Base-by-base conservation (phyloP, 495 filamentous ascomycete species). In the Lasiosphaeria ovina region DNA sequence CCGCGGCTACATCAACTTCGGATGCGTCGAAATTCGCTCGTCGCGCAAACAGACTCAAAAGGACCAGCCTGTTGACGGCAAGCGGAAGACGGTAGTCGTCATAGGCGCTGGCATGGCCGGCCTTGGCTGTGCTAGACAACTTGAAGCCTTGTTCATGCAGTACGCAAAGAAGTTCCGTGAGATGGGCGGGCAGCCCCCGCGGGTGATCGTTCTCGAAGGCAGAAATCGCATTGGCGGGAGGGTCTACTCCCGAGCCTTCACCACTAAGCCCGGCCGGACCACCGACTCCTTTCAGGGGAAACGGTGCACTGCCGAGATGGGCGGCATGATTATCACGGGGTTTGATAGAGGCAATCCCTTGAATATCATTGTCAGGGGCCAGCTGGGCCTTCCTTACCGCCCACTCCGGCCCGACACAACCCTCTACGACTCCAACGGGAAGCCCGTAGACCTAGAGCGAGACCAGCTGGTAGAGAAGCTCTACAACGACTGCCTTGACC, bases 31-130 rank as follows among this genome's bases (percentile, higher is more conserved):
- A 66, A 38, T 75, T 6, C 65, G 65, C n/a, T 50, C 65, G 2
- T 77, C 65, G 69, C 77, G 65, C 7, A 69, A 69, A 49, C 54
- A 62, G 17, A 44, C 40, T 9, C 6, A 16, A n/a, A 58, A 65
- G 66, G 64, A 57, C 45, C 35, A 61, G 63, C 55, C 70, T 64
- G 54, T 47, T 44, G 58, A 55, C 36, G n/a, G 36, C 59, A 88
- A 83, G 66, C 72, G 77, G 55, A 86, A 80, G 64, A 92, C 88
- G 0, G 80, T 98, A 60, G 89, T 94, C 44, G 81, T 99, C 9
- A 84, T 99, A 58, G 94, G 94, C n/a, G 94, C 92, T 49, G 94
- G 94, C 44, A 91, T 98, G 82, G 84, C 93, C 44, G 94, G 94
- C 33, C 80, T 99, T 12, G 91, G 91, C 3, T 96, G 92, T 72